These are phyloP conservation scores for Fusarium chaquense DNA, from an alignment of 2,329 filamentous ascomycete species.

Conservation along the genomic window DNA sequence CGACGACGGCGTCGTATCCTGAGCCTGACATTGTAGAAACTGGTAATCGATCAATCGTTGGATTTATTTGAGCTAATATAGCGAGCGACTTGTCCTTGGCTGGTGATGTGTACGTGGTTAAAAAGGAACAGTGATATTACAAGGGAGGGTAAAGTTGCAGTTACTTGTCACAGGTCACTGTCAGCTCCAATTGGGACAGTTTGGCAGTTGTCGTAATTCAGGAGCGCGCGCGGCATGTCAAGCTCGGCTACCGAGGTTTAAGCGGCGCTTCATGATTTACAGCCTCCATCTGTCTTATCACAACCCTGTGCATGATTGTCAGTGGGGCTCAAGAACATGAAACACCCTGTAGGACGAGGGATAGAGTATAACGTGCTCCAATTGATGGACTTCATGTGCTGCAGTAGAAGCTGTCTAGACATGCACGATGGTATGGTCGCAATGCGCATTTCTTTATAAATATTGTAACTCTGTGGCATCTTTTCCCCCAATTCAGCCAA, in stretches of 20 bases:
- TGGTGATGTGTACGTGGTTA: constrained; percentile 4
- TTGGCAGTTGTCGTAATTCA: constrained; percentile 52
- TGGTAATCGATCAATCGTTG: background rate
- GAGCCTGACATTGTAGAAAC: constrained; percentile 75
- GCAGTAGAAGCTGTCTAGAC: background rate
- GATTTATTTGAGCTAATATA: background rate
- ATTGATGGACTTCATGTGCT: background rate
- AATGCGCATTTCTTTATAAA: background rate
- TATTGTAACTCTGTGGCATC: background rate
- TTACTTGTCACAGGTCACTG: constrained; percentile 27
- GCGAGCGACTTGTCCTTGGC: background rate
- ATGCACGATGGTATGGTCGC: background rate
- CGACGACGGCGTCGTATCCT: constrained; percentile 97
- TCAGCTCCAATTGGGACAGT: constrained; percentile 46
- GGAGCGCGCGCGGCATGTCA: constrained; percentile 45
- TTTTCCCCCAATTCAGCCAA: background rate
- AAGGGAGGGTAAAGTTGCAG: constrained; percentile 30
- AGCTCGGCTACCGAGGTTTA: constrained; percentile 39
- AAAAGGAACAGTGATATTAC: constrained; percentile 14
- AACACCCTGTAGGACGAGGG: constrained; percentile 14
- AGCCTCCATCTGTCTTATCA: background rate
- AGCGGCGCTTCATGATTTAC: constrained; percentile 30
- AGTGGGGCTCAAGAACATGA: constrained; percentile 24
- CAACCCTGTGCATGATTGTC: constrained; percentile 17
- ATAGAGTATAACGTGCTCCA: background rate